phyloP scores from a whole-genome alignment of 1,139 yeast species.

The Suhomyces atakaporum region DNA sequence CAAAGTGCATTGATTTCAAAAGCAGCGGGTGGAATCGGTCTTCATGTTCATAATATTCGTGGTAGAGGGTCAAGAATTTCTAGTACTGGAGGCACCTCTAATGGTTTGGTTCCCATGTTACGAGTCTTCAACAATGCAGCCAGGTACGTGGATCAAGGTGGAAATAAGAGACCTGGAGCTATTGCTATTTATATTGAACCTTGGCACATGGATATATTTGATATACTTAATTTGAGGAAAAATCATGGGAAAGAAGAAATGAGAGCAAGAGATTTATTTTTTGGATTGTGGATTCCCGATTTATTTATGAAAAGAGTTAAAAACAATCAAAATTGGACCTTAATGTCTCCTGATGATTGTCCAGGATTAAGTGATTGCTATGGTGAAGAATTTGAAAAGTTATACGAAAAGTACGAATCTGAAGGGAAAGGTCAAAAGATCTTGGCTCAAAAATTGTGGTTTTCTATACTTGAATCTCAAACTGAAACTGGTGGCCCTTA shows the following conservation, averaged over 20 bases:
- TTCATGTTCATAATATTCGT: conserved; percentile 81
- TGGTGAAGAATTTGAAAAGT: conserved; percentile 49
- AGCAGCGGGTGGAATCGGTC: conserved; percentile 90
- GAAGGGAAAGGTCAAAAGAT: conserved; percentile 40
- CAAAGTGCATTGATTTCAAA: conserved; percentile 86
- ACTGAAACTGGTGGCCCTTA: conserved; percentile 64
- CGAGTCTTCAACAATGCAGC: conserved; percentile 91
- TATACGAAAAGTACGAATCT: conserved; percentile 49
- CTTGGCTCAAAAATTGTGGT: conserved; percentile 57
- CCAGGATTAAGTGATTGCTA: conserved; percentile 53
- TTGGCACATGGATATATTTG: conserved; percentile 88
- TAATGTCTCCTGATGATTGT: conserved; percentile 55
- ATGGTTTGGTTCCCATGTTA: conserved; percentile 87
- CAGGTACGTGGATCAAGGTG: conserved; percentile 91
- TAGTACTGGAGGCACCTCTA: conserved; percentile 87
- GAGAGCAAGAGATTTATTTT: conserved; percentile 86
- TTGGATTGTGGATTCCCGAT: conserved; percentile 92
- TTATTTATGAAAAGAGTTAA: conserved; percentile 62
- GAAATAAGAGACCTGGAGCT: conserved; percentile 93
- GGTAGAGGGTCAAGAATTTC: conserved; percentile 86
- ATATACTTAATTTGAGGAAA: conserved; percentile 79
- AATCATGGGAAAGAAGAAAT: conserved; percentile 91
- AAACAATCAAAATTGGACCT: conserved; percentile 50
- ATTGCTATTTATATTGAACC: conserved; percentile 88
- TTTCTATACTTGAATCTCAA: conserved; percentile 54